A percentile compares a stretch with the other conserved stretches of the same genome.
Conservation (phyloP, 1,139 yeast species). For the Nakaseomyces nivariensis region DNA sequence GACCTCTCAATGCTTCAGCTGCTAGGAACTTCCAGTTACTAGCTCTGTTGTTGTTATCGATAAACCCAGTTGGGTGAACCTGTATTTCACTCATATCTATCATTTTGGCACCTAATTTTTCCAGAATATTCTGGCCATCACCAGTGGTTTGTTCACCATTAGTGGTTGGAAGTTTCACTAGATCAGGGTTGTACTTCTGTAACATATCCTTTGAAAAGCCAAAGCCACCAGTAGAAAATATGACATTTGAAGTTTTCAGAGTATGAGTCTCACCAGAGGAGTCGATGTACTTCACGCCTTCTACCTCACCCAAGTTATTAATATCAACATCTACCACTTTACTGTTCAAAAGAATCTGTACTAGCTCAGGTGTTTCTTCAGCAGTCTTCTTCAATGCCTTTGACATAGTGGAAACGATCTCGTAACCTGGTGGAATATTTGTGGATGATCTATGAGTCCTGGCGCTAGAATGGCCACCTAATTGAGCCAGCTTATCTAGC, state of each 20-base stretch:
- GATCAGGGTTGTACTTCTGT: conserved; percentile 56
- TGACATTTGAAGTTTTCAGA: conserved; percentile 36
- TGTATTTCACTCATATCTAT: conserved; percentile 71
- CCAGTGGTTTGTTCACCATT: conserved; percentile 71
- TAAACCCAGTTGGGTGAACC: conserved; percentile 82
- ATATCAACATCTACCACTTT: conserved; percentile 47
- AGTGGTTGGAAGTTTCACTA: conserved; percentile 56
- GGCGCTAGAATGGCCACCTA: conserved; percentile 68
- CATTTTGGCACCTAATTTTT: conserved; percentile 49
- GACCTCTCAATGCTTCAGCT: conserved; percentile 74
- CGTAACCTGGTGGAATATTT: conserved; percentile 68
- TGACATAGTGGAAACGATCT: conserved; percentile 54
- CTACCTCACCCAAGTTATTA: conserved; percentile 30
- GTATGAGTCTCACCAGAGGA: conserved; percentile 20
- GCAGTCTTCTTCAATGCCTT: conserved; percentile 44
- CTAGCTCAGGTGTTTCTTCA: conserved; percentile 41
- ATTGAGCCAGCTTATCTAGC: conserved; percentile 51
- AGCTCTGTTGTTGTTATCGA: conserved; percentile 48
- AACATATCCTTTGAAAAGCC: conserved; percentile 37
- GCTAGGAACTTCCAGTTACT: conserved; percentile 56
- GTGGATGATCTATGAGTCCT: conserved; percentile 61
- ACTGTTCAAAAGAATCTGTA: conserved; percentile 42
- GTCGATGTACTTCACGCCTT: conserved; percentile 44
- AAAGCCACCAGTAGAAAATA: conserved; percentile 75
- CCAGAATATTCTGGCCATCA: conserved; percentile 58